A percentile compares a stretch with the other conserved stretches of the same genome.
These are phyloP conservation scores for Candolleomyces efflorescens DNA, from an alignment of 768 basidiomycete species.

Conservation along the genomic window DNA sequence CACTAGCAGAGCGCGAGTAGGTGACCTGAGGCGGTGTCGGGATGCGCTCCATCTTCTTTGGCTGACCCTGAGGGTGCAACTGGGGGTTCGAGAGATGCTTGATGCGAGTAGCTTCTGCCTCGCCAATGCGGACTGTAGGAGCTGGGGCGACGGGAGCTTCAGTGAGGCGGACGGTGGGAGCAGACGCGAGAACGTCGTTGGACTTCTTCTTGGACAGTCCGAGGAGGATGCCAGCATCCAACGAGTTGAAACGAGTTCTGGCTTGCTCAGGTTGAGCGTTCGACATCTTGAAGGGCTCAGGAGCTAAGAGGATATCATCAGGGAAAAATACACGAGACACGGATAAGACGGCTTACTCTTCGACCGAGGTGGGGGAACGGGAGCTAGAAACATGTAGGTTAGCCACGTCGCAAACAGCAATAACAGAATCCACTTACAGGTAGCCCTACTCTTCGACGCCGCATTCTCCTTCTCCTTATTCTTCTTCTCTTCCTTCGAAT, in stretches of 20 bases:
- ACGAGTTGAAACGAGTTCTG: slow-evolving; percentile 58
- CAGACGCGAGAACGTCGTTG: background rate
- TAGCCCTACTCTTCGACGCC: slow-evolving; percentile 30
- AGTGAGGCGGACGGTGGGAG: background rate
- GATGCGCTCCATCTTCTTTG: background rate
- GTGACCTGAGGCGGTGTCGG: background rate
- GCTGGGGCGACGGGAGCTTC: background rate
- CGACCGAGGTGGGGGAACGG: slow-evolving; percentile 34
- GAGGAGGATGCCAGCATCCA: slow-evolving; percentile 40
- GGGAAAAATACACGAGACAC: background rate
- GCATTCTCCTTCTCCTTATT: slow-evolving; percentile 36
- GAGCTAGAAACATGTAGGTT: slow-evolving; percentile 22
- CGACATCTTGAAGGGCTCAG: slow-evolving; percentile 32
- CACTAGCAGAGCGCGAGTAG: slow-evolving; percentile 29
- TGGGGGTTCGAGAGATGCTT: no score
- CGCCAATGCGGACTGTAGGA: no score
- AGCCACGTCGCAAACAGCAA: background rate
- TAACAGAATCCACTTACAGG: slow-evolving; percentile 31
- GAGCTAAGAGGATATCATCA: slow-evolving; percentile 28
- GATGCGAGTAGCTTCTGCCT: no score
- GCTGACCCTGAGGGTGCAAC: background rate
- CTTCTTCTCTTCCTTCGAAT: slow-evolving; percentile 61
- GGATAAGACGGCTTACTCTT: slow-evolving; percentile 28
- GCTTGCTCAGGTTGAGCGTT: slow-evolving; percentile 9
- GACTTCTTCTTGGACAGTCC: slow-evolving; percentile 28